These are phyloP conservation scores for Eimeria mitis DNA, from an alignment of 169 alveolate genomes.

Conservation along the genomic window DNA sequence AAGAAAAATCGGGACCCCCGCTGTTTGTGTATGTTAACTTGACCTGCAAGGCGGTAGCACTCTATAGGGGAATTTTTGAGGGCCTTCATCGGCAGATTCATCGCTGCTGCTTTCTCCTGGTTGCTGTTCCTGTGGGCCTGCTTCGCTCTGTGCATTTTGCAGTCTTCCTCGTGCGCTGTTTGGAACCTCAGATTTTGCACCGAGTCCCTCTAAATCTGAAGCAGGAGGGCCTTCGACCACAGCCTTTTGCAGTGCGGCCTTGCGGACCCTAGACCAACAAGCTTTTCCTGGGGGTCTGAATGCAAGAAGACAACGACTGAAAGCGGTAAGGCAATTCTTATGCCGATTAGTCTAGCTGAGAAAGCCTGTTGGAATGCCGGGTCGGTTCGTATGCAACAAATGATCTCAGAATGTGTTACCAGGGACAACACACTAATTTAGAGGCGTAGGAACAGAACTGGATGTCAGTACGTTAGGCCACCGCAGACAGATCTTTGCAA, in stretches of 20 bases:
- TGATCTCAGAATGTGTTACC: not conserved
- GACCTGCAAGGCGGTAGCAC: conserved; percentile 71
- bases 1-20: too few species aligned
- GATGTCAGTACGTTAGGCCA: not conserved
- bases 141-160: not conserved
- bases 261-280: conserved; percentile 70
- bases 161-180: conserved; percentile 13
- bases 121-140: not conserved
- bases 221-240: not conserved
- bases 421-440: not conserved
- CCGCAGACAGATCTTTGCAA: not conserved
- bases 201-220: not conserved
- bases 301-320: not conserved
- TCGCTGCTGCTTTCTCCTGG: conserved; percentile 38
- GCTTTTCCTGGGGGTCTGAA: conserved; percentile 60
- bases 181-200: conserved; percentile 1
- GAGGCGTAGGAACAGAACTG: not conserved
- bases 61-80: conserved; percentile 57
- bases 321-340: not conserved
- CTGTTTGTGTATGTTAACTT: not conserved
- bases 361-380: not conserved
- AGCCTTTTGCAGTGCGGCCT: conserved; percentile 22
- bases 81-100: conserved; percentile 28
- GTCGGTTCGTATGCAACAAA: not conserved
- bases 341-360: not conserved